These are phyloP conservation scores for Meira miltonrushii DNA, from an alignment of 1,284 basidiomycete genomes.

Conservation along the genomic window DNA sequence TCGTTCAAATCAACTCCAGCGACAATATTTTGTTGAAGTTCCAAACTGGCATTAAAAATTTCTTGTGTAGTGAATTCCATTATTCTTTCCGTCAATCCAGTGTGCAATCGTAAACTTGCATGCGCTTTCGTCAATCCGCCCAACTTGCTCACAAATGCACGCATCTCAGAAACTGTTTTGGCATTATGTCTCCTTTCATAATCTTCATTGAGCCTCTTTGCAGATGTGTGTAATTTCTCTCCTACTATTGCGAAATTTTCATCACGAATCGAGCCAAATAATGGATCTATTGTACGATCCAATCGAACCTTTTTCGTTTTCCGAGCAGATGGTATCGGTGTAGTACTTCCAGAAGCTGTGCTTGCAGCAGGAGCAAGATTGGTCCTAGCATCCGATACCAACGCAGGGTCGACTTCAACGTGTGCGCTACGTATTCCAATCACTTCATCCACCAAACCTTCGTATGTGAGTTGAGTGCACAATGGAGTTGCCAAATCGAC, in stretches of 20 bases:
- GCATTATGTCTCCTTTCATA: constrained; percentile 77
- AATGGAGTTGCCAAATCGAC: constrained; percentile 95
- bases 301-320: constrained; percentile 80
- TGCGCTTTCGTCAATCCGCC: constrained; percentile 87
- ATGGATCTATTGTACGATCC: constrained; percentile 69
- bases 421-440: constrained; percentile 85
- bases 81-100: constrained; percentile 83
- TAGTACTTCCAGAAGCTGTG: constrained; percentile 21
- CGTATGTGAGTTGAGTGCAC: constrained; percentile 91
- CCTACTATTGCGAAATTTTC: constrained; percentile 92
- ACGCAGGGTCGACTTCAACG: constrained; percentile 76
- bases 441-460: constrained; percentile 92
- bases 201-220: constrained; percentile 79
- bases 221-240: constrained; percentile 71
- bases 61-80: constrained; percentile 72
- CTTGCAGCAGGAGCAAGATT: background rate
- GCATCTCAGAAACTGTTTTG: constrained; percentile 85
- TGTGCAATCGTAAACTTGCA: constrained; percentile 81
- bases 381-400: constrained; percentile 58
- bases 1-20: constrained; percentile 55
- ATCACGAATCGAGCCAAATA: constrained; percentile 79
- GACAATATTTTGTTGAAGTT: constrained; percentile 93
- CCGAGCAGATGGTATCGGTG: constrained; percentile 30
- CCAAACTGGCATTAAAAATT: constrained; percentile 81
- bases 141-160: constrained; percentile 89